phyloP scores from a whole-genome alignment of 2,329 filamentous ascomycete genomes.

The Ceratocystis colombiana region DNA sequence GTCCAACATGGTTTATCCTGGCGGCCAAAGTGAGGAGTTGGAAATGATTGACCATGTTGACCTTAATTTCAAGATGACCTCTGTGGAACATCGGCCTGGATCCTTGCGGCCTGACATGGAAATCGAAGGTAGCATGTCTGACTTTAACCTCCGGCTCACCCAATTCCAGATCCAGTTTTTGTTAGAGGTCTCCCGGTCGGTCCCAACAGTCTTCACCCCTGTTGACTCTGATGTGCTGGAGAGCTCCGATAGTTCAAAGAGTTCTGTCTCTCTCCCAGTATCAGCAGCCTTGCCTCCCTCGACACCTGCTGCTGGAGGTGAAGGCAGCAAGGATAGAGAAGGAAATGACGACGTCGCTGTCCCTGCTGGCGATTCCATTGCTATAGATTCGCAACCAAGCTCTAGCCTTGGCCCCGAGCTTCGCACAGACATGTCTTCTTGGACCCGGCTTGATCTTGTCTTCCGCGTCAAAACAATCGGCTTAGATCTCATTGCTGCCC shows the following conservation, averaged over 20 bases:
- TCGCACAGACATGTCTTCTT: conserved; percentile 56
- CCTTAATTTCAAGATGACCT: conserved; percentile 81
- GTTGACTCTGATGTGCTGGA: neutral
- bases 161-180: conserved; percentile 86
- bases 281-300: conserved; percentile 29
- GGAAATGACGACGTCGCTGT: conserved; percentile 18
- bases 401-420: conserved; percentile 55
- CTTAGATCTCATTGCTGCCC: conserved; percentile 72
- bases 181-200: conserved; percentile 73
- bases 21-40: conserved; percentile 66
- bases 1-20: conserved; percentile 73
- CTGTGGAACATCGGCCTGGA: conserved; percentile 72
- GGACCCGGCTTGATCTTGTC: conserved; percentile 87
- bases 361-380: neutral
- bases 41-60: conserved; percentile 98
- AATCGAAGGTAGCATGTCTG: conserved; percentile 82
- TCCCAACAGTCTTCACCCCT: conserved; percentile 70
- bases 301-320: conserved; percentile 23
- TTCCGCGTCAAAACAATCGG: conserved; percentile 84
- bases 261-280: neutral
- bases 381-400: conserved; percentile 30
- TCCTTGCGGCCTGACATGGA: conserved; percentile 79
- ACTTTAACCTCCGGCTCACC: conserved; percentile 80
- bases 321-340: neutral
- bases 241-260: neutral